Evolutionary conservation across 2,329 filamentous ascomycete species (phyloP), one percentile per base, ranked within the genome.

Genomic region (Claviceps monticola): DNA sequence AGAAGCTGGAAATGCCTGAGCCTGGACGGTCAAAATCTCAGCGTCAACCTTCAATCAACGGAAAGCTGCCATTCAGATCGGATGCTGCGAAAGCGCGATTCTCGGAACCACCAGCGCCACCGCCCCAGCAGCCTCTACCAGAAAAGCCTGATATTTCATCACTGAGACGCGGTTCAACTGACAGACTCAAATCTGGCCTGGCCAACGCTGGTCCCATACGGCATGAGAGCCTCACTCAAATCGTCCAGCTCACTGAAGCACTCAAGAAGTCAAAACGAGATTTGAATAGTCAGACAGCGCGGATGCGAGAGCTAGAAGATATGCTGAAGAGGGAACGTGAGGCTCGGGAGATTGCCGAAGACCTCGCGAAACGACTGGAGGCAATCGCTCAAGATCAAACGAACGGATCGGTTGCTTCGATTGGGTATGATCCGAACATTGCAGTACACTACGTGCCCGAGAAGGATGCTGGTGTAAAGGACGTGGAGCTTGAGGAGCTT

Each of bases 61-160:
- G 76, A 23, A 75, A 73, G 55, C 68, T 65, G 23, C 70, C 76
- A 0, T 79, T 79, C 60, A 84, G 88, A 57, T 70, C 81, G 19
- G 89, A 95, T 61, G 73, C 26, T 29, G 26, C 83, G 42, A 91
- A 93, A 60, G 80, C 86, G 4, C 80, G 89, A 50, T 97, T 96
- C 64, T 93, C 88, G 1, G 90, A 96, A 53, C 91, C 91, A 49
- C 91, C 91, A 4, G 91, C 90, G 21, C 91, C 91, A 7, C 91
- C 91, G 26, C 91, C 91, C 29, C 89, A 95, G 59, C 90, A 95
- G 59, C 91, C 91, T 14, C 73, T 97, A 5, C 91, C 91, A 1
- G 90, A 96, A 64, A 96, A 96, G 65, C 91, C 91, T 0, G 88
- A 95, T 66, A 80, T 76, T 0, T 79, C 83, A 0, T 80, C 87